phyloP scores from a whole-genome alignment of 352 stramenopile species.

The Pythium brachiatum region DNA sequence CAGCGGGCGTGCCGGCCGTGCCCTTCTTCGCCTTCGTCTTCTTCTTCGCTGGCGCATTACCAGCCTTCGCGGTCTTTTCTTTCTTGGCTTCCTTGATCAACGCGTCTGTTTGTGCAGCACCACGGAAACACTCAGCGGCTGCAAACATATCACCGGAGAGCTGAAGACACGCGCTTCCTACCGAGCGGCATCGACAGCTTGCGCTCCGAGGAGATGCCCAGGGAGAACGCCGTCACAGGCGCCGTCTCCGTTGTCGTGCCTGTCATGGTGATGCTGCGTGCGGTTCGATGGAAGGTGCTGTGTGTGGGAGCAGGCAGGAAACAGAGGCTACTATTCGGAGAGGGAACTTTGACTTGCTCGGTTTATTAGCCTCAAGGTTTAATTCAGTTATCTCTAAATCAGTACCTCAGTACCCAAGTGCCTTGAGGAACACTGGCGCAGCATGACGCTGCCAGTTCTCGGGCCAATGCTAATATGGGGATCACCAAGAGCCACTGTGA shows the following conservation, averaged over 20 bases:
- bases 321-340: slow-evolving; percentile 10
- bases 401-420: slow-evolving; percentile 29
- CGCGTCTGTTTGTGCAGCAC: slow-evolving; percentile 11
- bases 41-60: neutral
- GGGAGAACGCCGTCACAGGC: slow-evolving; percentile 19
- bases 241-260: neutral
- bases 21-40: slow-evolving; percentile 20
- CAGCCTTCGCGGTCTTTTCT: slow-evolving; percentile 5
- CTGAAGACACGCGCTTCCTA: neutral
- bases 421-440: slow-evolving; percentile 57
- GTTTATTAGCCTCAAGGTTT: slow-evolving; percentile 17
- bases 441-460: slow-evolving; percentile 72
- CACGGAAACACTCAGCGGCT: slow-evolving; percentile 4
- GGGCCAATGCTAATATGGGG: slow-evolving; percentile 53
- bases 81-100: slow-evolving; percentile 18
- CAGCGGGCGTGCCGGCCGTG: slow-evolving; percentile 23
- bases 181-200: slow-evolving; percentile 30
- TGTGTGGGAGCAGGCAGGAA: neutral
- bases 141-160: slow-evolving; percentile 3
- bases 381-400: slow-evolving; percentile 21
- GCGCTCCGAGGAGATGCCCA: slow-evolving; percentile 29
- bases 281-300: slow-evolving; percentile 1
- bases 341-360: neutral
- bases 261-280: slow-evolving; percentile 10
- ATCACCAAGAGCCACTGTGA: neutral